Percentiles rank a stretch among this genome's conserved stretches.
These are phyloP conservation scores for Ustilago cynodontis DNA, from an alignment of 1,284 basidiomycete genomes.

Conservation along the genomic window DNA sequence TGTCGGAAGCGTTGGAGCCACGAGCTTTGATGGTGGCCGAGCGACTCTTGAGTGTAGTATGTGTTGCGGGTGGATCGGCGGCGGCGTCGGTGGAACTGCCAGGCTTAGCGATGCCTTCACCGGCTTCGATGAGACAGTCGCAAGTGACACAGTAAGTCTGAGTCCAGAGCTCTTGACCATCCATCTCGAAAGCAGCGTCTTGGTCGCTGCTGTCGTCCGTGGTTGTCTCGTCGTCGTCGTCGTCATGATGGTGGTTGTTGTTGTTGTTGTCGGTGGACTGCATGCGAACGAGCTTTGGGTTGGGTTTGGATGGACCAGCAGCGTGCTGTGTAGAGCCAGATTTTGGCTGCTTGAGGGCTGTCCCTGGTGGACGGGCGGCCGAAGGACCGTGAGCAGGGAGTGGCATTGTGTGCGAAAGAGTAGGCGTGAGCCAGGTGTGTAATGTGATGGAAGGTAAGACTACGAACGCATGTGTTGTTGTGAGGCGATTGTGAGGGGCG, in stretches of 20 bases:
- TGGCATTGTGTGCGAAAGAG: slow-evolving; percentile 26
- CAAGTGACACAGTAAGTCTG: slow-evolving; percentile 63
- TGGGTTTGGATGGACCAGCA: slow-evolving; percentile 29
- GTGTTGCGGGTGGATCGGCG: slow-evolving; percentile 12
- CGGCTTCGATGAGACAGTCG: slow-evolving; percentile 64
- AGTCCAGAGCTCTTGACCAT: slow-evolving; percentile 64
- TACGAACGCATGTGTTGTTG: slow-evolving; percentile 24
- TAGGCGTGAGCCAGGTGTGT: slow-evolving; percentile 6
- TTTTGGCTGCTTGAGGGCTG: slow-evolving; percentile 6
- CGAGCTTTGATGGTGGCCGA: slow-evolving; percentile 59
- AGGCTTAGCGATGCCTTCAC: slow-evolving; percentile 51
- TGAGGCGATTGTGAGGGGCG: not conserved
- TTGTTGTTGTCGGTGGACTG: slow-evolving; percentile 14
- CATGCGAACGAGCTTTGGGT: slow-evolving; percentile 17
- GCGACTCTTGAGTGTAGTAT: slow-evolving; percentile 53
- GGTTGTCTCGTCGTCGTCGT: slow-evolving; percentile 45
- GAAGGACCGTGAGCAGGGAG: slow-evolving; percentile 11
- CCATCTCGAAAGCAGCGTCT: slow-evolving; percentile 61
- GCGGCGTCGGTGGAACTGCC: not conserved
- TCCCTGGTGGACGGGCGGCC: slow-evolving; percentile 30
- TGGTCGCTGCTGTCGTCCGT: slow-evolving; percentile 53
- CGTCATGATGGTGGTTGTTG: slow-evolving; percentile 5
- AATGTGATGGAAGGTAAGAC: not conserved
- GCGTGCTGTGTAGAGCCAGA: slow-evolving; percentile 1
- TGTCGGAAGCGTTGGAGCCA: slow-evolving; percentile 31